Base-by-base conservation (phyloP, 163 green algal genomes). In the Chlorella variabilis region DNA sequence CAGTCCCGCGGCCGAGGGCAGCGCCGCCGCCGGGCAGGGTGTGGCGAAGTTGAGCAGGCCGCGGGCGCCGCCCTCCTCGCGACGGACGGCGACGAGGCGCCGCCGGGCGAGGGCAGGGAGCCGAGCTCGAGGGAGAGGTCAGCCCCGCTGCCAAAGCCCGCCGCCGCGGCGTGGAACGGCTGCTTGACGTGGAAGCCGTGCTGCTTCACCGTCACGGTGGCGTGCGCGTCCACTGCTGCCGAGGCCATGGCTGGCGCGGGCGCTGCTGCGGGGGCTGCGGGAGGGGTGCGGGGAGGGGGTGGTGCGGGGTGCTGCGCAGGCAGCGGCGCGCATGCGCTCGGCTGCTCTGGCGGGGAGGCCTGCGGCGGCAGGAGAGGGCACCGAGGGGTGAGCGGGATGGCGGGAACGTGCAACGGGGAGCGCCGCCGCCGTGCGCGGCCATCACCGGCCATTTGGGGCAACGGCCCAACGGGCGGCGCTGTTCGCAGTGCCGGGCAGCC, bases 121-220 rank as follows among this genome's bases (percentile, higher is more conserved):
- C 45, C 59, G 29, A 56, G 38, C 34, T 68, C 77, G 77, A 56
- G 33, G 56, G 75, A 21, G 29, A 25, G 5, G 17, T 67, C 58
- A 18, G 41, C 58, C 34, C 58, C 75, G 51, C 54, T 33, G 54
- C 54, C 54, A 54, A 15, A 11, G 54, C 54, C 51, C 59, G 31
- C 8, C 39, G 51, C 23, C 21, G 31, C 38, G 18, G 59, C 59
- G 36, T 62, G 69, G 49, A 81, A 45, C 20, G 61, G 74, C 69
- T 74, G 80, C 65, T 71, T 73, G 29, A 87, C 82, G 17, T 78
- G 66, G 58, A 87, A 87, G 67, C 82, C 82, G 51, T 78, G 81
- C 75, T 86, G 81, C 63, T 70, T 85, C 38, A 85, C 80, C 7
- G 80, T 81, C 45, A 79, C 71, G n/a, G 71, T 68, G 49, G 29